Evolutionary conservation across 2,329 filamentous ascomycete species (phyloP).

Genomic region (Helotiales sp.): DNA sequence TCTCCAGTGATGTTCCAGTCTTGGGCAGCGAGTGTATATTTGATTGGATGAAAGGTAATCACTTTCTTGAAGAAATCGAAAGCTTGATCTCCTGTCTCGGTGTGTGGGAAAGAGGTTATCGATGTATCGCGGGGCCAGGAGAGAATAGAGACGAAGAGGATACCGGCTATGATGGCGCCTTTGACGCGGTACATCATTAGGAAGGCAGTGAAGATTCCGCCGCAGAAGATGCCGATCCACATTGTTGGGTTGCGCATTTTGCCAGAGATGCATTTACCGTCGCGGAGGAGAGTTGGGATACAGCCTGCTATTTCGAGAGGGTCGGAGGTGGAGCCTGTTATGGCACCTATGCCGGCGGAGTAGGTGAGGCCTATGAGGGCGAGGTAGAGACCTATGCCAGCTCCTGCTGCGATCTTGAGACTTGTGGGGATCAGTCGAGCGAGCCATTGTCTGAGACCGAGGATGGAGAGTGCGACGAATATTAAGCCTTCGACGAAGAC

Average conservation of each 20-base stretch:
- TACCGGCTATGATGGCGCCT: slow-evolving; percentile 82
- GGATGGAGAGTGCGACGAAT: slow-evolving; percentile 75
- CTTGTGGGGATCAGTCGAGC: slow-evolving; percentile 79
- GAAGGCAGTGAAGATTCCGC: slow-evolving; percentile 76
- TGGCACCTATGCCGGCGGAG: slow-evolving; percentile 76
- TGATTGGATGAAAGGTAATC: slow-evolving; percentile 79
- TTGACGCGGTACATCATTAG: slow-evolving; percentile 86
- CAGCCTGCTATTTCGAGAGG: slow-evolving; percentile 72
- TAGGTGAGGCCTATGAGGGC: slow-evolving; percentile 75
- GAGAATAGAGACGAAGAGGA: slow-evolving; percentile 81
- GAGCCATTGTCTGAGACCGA: slow-evolving; percentile 86
- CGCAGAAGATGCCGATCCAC: slow-evolving; percentile 89
- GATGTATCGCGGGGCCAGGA: slow-evolving; percentile 79
- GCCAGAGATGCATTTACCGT: slow-evolving; percentile 61
- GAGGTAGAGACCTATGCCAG: slow-evolving; percentile 79
- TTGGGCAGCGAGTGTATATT: slow-evolving; percentile 67
- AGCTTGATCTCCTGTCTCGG: slow-evolving; percentile 61
- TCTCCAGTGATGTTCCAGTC: slow-evolving; percentile 66
- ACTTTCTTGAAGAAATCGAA: slow-evolving; percentile 91
- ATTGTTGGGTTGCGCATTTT: slow-evolving; percentile 84
- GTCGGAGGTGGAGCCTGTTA: slow-evolving; percentile 65
- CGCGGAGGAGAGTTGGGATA: slow-evolving; percentile 20
- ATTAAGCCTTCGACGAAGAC: slow-evolving; percentile 89
- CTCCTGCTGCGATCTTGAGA: slow-evolving; percentile 84
- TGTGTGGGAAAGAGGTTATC: slow-evolving; percentile 82